These are phyloP conservation scores for Suaeda aralocaspica DNA, from an alignment of 148 eudicot genomes.

Conservation along the genomic window DNA sequence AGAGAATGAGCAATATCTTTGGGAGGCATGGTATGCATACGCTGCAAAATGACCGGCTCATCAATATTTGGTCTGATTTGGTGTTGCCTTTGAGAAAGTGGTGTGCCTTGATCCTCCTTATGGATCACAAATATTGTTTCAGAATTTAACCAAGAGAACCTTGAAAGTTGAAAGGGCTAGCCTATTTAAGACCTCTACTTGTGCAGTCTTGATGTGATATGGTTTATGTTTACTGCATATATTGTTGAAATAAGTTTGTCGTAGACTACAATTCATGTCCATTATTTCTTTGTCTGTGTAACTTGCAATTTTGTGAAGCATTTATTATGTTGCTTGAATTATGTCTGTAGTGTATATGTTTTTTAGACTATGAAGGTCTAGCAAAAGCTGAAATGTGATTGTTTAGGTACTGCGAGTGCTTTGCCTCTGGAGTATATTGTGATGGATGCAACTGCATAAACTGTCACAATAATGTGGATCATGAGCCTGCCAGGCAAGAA, in stretches of 20 bases:
- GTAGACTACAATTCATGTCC: no score
- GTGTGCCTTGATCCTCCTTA: neutral
- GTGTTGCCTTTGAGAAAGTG: neutral
- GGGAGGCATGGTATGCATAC: neutral
- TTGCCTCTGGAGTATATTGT: conserved; percentile 66
- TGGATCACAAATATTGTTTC: neutral
- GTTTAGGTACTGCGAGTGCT: conserved; percentile 88
- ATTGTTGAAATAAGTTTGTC: neutral
- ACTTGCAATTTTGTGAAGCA: neutral
- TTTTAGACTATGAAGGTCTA: neutral
- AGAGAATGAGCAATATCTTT: neutral
- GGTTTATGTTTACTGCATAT: neutral
- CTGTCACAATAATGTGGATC: conserved; percentile 57
- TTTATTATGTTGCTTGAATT: neutral
- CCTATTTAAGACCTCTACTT: neutral
- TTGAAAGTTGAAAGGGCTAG: neutral
- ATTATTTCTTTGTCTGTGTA: neutral
- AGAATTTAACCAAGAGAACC: neutral
- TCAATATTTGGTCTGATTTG: neutral
- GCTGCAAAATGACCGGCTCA: neutral
- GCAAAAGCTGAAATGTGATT: conserved; percentile 9
- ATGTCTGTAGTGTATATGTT: neutral
- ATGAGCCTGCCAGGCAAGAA: conserved; percentile 56
- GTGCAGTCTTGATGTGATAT: neutral
- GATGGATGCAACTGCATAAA: conserved; percentile 75